These are phyloP conservation scores for Fusarium burgessii DNA, from an alignment of 2,329 filamentous ascomycete genomes.

Conservation along the genomic window DNA sequence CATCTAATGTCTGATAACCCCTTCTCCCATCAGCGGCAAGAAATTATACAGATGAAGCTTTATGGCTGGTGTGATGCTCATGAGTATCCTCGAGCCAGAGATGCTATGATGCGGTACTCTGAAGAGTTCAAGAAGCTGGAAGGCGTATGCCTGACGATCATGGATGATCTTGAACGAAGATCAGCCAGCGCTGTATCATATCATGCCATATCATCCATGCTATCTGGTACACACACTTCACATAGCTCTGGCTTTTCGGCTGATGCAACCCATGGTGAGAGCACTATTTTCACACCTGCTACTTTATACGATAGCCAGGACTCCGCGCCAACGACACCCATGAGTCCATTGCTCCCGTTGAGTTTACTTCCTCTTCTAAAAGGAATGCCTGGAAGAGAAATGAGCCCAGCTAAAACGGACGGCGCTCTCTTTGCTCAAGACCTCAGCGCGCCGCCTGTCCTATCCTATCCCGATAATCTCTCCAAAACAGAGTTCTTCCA, in stretches of 20 bases:
- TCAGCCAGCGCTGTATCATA: conserved; percentile 1
- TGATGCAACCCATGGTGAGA: conserved; percentile 9
- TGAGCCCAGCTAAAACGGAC: conserved; percentile 55
- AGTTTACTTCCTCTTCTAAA: conserved; percentile 58
- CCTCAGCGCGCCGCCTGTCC: conserved; percentile 45
- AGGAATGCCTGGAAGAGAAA: conserved; percentile 55
- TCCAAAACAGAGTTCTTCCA: conserved; percentile 52
- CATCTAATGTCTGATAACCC: conserved; percentile 48
- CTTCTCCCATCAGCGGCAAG: conserved; percentile 33
- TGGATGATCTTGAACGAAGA: conserved; percentile 37
- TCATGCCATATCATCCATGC: conserved; percentile 16
- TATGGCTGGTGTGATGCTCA: conserved; percentile 50
- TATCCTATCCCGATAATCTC: conserved; percentile 51
- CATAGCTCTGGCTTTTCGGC: conserved; percentile 9
- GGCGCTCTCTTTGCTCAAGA: conserved; percentile 52
- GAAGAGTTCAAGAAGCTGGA: conserved; percentile 53
- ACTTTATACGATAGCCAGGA: conserved; percentile 9
- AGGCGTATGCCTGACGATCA: conserved; percentile 44
- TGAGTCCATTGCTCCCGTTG: conserved; percentile 10
- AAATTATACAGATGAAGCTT: conserved; percentile 49
- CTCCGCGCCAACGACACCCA: not conserved
- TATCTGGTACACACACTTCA: conserved; percentile 20
- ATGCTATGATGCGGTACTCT: conserved; percentile 48
- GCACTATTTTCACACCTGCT: conserved; percentile 16
- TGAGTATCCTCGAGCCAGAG: conserved; percentile 47